Percentiles rank a stretch among this genome's conserved stretches.
Conservation (phyloP, 306 rosid genomes). For the Pterocarpus macrocarpus region DNA sequence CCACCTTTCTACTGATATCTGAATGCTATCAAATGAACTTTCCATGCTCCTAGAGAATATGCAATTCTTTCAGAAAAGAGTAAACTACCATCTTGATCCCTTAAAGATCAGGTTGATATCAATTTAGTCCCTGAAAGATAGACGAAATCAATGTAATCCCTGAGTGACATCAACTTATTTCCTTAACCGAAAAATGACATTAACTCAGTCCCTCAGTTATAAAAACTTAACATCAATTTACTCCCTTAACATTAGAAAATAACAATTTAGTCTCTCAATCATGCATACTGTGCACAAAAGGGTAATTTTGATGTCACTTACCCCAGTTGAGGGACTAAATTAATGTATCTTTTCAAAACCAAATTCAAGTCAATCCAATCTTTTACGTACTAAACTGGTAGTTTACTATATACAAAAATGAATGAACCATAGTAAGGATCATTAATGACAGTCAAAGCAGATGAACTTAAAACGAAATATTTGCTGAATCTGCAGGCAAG, state of each 20-base stretch:
- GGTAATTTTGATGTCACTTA: too few species aligned
- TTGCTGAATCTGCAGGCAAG: too few species aligned
- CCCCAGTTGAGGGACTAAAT: not conserved
- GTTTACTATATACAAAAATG: not conserved
- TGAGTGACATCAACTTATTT: not conserved
- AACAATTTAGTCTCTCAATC: not conserved
- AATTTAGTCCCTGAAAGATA: not conserved
- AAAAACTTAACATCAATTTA: not conserved
- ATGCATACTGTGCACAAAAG: too few species aligned
- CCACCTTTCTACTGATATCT: not conserved
- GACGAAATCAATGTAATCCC: not conserved
- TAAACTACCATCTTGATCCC: not conserved
- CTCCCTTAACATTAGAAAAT: not conserved
- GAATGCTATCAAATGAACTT: not conserved
- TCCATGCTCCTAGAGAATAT: conserved; percentile 6
- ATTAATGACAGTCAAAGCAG: not conserved
- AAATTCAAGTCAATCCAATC: too few species aligned
- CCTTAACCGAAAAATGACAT: not conserved
- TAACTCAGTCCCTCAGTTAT: not conserved
- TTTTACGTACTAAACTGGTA: not conserved
- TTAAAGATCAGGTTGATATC: not conserved
- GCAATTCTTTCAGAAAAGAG: not conserved
- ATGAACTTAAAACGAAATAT: too few species aligned
- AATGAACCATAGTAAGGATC: not conserved
- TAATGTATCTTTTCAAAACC: not conserved